Base-by-base conservation (phyloP, 495 filamentous ascomycete species). In the Pseudotulostoma volvatum region DNA sequence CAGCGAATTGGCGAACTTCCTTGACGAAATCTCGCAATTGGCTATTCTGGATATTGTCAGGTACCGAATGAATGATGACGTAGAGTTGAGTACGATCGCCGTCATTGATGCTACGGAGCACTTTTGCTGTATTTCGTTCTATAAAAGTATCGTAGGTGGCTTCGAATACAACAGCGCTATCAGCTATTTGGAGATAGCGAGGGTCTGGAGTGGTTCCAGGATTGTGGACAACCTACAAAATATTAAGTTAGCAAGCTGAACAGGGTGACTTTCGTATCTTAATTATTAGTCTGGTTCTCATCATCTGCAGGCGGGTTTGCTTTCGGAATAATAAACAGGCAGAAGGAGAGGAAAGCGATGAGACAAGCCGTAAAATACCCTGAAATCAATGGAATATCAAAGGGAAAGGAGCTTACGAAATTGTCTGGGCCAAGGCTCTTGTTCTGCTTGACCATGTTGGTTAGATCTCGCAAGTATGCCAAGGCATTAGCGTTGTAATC, bases 111-210 rank as follows among this genome's bases (percentile, higher is more conserved):
- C 35, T 42, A 21, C 50, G 44, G 43, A 65, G 56, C 17, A 55
- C 39, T 13, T 53, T 53, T n/a, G 50, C 50, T 9, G 52, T 44
- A 9, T 55, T 37, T 19, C 60, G 50, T 35, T 55, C 49, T 25
- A 55, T 52, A 49, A 64, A 68, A 31, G 55, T 63, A 31, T 47
- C 47, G 39, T 68, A 65, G 4, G 60, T 55, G 21, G 52, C 60
- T 42, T 68, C 63, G 41, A 67, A 65, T 1, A 70, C 59, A 18
- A 68, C 62, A 4, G 60, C 63, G 38, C 57, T 55, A 47, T 66
- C 61, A 42, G 61, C 58, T 3, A 51, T 52, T 19, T 48, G 23
- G 37, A 64, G 43, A 47, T 62, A 67, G 18, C 57, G 60, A 38
- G 62, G 48, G 43, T 68, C 64, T 3, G 66, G 66, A 9, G 66